Evolutionary conservation across 176 grass and related monocot genomes (phyloP), one percentile per base, ranked within the genome.

Genomic region (Carex pumila): DNA sequence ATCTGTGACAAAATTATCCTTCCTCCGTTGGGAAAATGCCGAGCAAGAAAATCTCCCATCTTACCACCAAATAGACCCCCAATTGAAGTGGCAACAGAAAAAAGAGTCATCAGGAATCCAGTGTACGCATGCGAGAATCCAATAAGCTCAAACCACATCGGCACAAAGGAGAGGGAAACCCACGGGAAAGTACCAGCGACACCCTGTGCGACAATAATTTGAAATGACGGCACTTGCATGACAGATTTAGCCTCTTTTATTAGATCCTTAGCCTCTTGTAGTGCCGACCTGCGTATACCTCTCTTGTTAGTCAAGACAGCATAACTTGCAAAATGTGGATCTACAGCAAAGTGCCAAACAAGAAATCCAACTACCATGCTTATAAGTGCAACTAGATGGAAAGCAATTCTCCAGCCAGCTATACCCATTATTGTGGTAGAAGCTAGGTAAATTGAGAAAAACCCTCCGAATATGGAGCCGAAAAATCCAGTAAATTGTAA

Each of bases 111-210:
- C 81, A 87, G 80, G n/a, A 89, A 50, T 49, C 84, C 82, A 12
- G 90, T 92, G 0, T 83, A 65, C 32, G 47, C 39, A 45, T 92
- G 90, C 64, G 70, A 87, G 82, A 92, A 92, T 6, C 94, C 94
- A 6, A 93, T 62, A 86, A 97, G 91, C 69, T 97, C 91, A 2
- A 97, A 82, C 94, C 91, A 93, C 94, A 97, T 90, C 0, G 94
- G 87, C 15, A 82, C 6, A 60, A 97, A 97, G 0, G 89, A 90
- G 4, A 97, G 62, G 0, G 91, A 87, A 1, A 73, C 90, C 91
- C 91, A 91, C 0, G 91, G 89, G 83, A 97, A 93, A 11, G 94
- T 88, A 13, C 91, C 91, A 7, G 82, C 85, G 53, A 97, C 84
- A 7, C 91, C 91, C 79, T 92, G 90, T 0, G 85, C 90, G 6